phyloP scores from a whole-genome alignment of 2,329 filamentous ascomycete genomes.

The Verticillium nonalfalfae region DNA sequence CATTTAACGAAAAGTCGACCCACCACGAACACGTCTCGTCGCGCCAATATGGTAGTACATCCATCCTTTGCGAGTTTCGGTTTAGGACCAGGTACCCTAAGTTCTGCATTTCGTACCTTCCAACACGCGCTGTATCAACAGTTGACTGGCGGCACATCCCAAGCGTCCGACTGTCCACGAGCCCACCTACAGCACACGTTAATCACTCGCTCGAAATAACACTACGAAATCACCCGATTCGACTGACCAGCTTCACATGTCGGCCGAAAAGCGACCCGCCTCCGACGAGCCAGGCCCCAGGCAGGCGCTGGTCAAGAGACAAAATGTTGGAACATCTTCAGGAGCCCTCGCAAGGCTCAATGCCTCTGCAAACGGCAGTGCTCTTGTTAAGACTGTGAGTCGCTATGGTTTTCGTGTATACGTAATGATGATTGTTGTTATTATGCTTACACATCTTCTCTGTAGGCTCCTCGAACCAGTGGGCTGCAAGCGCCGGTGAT shows the following conservation, averaged over 20 bases:
- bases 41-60: no score
- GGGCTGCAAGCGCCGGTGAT: conserved; percentile 85
- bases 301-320: conserved; percentile 83
- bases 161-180: background rate
- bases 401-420: background rate
- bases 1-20: no score
- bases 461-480: conserved; percentile 71
- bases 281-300: conserved; percentile 72
- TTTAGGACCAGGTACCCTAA: background rate
- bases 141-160: background rate
- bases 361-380: conserved; percentile 35
- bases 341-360: conserved; percentile 44
- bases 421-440: background rate
- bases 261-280: conserved; percentile 87
- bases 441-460: background rate
- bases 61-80: no score
- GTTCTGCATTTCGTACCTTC: background rate
- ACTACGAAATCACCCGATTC: background rate
- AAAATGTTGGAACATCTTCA: conserved; percentile 55
- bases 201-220: background rate
- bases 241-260: conserved; percentile 50
- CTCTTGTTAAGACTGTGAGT: conserved; percentile 46
- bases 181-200: background rate
- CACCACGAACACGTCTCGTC: no score
- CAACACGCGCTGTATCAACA: background rate